Evolutionary conservation across 495 filamentous ascomycete genomes (phyloP).

Genomic region (Podospora fimiseda): DNA sequence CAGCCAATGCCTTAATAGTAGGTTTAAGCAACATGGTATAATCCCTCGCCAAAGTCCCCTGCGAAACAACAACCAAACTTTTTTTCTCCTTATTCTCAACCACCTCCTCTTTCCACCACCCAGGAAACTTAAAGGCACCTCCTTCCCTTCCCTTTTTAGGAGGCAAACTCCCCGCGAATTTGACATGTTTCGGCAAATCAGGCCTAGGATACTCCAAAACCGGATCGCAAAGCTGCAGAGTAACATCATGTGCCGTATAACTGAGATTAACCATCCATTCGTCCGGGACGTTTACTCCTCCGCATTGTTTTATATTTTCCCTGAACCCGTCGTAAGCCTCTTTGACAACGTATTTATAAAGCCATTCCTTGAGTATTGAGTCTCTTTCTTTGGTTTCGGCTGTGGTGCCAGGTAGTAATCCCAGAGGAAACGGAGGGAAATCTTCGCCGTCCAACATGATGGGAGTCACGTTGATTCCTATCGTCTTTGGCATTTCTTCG

Average conservation of each 20-base stretch:
- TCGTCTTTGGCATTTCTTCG: conserved; percentile 9
- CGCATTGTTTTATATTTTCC: conserved; percentile 5
- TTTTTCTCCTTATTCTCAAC: conserved; percentile 9
- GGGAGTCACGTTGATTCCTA: conserved; percentile 23
- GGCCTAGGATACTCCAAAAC: conserved; percentile 25
- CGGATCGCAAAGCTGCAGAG: conserved; percentile 32
- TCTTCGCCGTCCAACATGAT: conserved; percentile 17
- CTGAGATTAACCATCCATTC: conserved; percentile 19
- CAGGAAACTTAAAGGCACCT: conserved; percentile 13
- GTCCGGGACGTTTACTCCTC: conserved; percentile 10
- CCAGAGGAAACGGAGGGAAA: conserved; percentile 14
- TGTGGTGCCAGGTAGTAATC: background rate
- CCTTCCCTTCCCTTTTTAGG: conserved; percentile 15
- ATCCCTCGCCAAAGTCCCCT: conserved; percentile 27
- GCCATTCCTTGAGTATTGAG: conserved; percentile 8
- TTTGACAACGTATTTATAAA: conserved; percentile 7
- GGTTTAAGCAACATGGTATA: conserved; percentile 25
- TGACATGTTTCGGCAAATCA: conserved; percentile 22
- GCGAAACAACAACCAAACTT: conserved; percentile 29
- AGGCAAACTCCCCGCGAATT: conserved; percentile 30
- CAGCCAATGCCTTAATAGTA: conserved; percentile 22
- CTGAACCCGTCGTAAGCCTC: conserved; percentile 11
- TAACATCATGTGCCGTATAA: conserved; percentile 22
- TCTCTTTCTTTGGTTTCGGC: conserved; percentile 2
- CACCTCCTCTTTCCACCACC: conserved; percentile 27